These are phyloP conservation scores for Botrytis galanthina DNA, from an alignment of 2,329 filamentous ascomycete genomes.

Conservation along the genomic window DNA sequence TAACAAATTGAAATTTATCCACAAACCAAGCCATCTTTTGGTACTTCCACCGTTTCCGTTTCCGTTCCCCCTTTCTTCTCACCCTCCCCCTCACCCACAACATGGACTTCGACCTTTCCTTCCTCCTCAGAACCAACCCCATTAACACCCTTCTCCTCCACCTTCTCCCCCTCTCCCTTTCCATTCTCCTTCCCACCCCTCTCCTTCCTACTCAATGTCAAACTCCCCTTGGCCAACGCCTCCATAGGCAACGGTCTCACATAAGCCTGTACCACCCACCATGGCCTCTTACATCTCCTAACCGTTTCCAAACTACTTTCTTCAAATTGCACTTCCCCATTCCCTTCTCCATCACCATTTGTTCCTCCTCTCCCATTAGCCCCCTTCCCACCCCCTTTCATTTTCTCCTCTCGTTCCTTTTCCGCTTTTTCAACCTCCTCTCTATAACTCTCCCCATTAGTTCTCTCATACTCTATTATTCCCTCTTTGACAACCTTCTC, in stretches of 20 bases:
- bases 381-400: constrained; percentile 36
- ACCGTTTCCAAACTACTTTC: constrained; percentile 67
- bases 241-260: constrained; percentile 84
- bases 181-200: constrained; percentile 42
- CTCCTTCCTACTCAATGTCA: constrained; percentile 71
- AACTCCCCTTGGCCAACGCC: constrained; percentile 76
- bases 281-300: constrained; percentile 73
- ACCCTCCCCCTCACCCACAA: neutral
- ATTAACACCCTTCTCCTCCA: constrained; percentile 37
- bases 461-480: constrained; percentile 63
- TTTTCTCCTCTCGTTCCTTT: constrained; percentile 27
- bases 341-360: constrained; percentile 36
- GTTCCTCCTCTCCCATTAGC: constrained; percentile 36
- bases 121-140: constrained; percentile 10
- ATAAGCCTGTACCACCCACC: constrained; percentile 88
- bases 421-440: constrained; percentile 39
- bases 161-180: constrained; percentile 71
- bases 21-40: constrained; percentile 33
- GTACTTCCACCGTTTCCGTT: constrained; percentile 30
- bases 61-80: constrained; percentile 15
- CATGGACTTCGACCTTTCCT: neutral
- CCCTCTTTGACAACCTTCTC: constrained; percentile 73
- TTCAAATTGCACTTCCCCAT: constrained; percentile 35
- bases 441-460: constrained; percentile 49
- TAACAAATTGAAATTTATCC: constrained; percentile 17